Evolutionary conservation across 2,329 filamentous ascomycete species (phyloP).

Genomic region (Fusarium armeniacum): DNA sequence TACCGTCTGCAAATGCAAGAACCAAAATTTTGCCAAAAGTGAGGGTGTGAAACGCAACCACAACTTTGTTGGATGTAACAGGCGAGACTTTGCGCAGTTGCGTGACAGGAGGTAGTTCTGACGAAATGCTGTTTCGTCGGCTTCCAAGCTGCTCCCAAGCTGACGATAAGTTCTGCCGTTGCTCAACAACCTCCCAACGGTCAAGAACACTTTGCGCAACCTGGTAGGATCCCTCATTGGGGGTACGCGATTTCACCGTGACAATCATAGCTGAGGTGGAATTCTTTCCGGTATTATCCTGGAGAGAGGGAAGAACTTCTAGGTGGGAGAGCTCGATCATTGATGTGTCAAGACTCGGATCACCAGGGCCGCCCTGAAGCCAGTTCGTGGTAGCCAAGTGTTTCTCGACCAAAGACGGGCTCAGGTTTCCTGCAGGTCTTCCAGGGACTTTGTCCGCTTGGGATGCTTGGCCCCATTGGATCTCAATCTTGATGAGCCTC

Average conservation of each 20-base stretch:
- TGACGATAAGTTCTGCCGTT: constrained; percentile 75
- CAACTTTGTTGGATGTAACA: constrained; percentile 76
- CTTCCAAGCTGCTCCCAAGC: constrained; percentile 81
- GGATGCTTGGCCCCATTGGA: constrained; percentile 74
- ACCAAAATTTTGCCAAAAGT: constrained; percentile 80
- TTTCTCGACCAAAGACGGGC: constrained; percentile 67
- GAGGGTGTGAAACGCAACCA: constrained; percentile 76
- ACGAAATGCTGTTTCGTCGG: constrained; percentile 68
- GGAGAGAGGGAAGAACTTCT: constrained; percentile 76
- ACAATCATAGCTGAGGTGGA: constrained; percentile 74
- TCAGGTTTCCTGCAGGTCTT: constrained; percentile 62
- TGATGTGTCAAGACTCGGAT: constrained; percentile 62
- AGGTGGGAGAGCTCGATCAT: constrained; percentile 79
- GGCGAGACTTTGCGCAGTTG: constrained; percentile 76
- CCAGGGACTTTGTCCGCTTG: constrained; percentile 69
- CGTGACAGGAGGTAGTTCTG: constrained; percentile 53
- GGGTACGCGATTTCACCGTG: constrained; percentile 76
- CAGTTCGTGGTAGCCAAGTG: constrained; percentile 71
- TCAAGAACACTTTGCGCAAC: constrained; percentile 81
- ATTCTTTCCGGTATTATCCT: constrained; percentile 71
- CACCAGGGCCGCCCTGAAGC: constrained; percentile 63
- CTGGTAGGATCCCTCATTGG: constrained; percentile 69
- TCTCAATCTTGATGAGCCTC: constrained; percentile 78
- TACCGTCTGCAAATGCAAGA: constrained; percentile 83
- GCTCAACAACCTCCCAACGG: constrained; percentile 84